Evolutionary conservation across 768 basidiomycete genomes (phyloP), one percentile per base, ranked within the genome.

Genomic region (Rhodotorula sphaerocarpa): DNA sequence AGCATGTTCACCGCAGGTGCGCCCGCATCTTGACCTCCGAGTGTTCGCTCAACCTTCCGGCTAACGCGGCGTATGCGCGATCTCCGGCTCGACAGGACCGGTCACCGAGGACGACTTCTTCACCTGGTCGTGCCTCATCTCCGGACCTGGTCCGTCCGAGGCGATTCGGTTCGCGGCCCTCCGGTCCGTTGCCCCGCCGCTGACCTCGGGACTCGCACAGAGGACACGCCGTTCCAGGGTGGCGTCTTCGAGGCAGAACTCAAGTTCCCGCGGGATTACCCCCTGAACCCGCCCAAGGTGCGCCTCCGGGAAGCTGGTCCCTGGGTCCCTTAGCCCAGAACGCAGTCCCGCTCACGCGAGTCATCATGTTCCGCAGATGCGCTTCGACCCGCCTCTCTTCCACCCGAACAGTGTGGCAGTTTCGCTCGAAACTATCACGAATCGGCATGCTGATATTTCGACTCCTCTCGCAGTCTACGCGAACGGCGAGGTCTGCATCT

Each of bases 91-190:
- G n/a, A n/a, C 54, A 71, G 72, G 71, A 3, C 73, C 71, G 2
- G 52, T 70, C 31, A 50, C 28, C n/a, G 72, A 73, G 10, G 91
- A 95, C 75, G 97, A 99, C 75, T 95, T 99, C 77, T 96, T 97
- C 91, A 82, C 93, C 20, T 99, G 95, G 95, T 96, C 96, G 72
- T 93, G 92, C 7, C 90, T 97, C 56, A 97, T 99, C 66, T 95
- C 95, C 72, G 93, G 93, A 6, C 93, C 93, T 76, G 86, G 91
- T 89, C 65, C 45, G 44, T 72, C 33, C 28, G 16, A 9, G 36
- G 16, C 10, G 36, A 39, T n/a, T n/a, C n/a, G n/a, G n/a, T n/a
- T n/a, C n/a, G n/a, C n/a, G n/a, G n/a, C n/a, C n/a, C n/a, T n/a
- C n/a, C n/a, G n/a, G n/a, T n/a, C n/a, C n/a, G n/a, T n/a, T n/a